A percentile compares a stretch with the other conserved stretches of the same genome.
Evolutionary conservation across 345 rosid genomes (phyloP).

Genomic region (Rhodamnia rubescens): DNA sequence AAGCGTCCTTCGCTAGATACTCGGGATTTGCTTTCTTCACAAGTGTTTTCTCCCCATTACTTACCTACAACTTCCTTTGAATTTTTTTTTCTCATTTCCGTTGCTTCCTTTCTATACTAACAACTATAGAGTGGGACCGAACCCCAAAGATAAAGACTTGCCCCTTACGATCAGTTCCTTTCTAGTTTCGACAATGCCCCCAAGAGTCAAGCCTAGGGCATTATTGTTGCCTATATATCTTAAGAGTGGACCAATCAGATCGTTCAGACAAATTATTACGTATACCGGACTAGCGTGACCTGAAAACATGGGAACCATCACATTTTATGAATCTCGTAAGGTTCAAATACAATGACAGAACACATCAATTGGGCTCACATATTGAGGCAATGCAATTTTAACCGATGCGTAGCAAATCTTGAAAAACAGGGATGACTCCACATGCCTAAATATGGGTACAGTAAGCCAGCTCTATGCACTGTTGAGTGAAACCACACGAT

Average conservation of each 20-base stretch:
- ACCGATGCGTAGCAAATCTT: not conserved
- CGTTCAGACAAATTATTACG: not conserved
- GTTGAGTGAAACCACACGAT: too few relatives aligned
- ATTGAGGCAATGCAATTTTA: not conserved
- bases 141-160: not conserved
- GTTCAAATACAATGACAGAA: not conserved
- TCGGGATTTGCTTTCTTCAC: not conserved
- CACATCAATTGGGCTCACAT: not conserved
- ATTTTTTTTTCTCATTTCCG: not conserved
- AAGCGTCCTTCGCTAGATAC: not conserved
- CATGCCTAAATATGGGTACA: too few relatives aligned
- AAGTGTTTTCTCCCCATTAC: not conserved
- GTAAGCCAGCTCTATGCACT: too few relatives aligned
- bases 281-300: not conserved
- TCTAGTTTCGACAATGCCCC: not conserved
- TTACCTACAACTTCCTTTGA: not conserved
- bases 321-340: not conserved
- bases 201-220: not conserved
- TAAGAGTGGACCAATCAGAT: not conserved
- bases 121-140: not conserved
- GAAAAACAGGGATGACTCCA: too few relatives aligned
- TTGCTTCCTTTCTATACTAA: not conserved
- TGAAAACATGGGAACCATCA: not conserved
- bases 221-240: not conserved
- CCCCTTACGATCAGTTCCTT: not conserved